A percentile compares a stretch with the other conserved stretches of the same genome.
These are phyloP conservation scores for Botrytis byssoidea DNA, from an alignment of 2,329 filamentous ascomycete genomes.

Conservation along the genomic window DNA sequence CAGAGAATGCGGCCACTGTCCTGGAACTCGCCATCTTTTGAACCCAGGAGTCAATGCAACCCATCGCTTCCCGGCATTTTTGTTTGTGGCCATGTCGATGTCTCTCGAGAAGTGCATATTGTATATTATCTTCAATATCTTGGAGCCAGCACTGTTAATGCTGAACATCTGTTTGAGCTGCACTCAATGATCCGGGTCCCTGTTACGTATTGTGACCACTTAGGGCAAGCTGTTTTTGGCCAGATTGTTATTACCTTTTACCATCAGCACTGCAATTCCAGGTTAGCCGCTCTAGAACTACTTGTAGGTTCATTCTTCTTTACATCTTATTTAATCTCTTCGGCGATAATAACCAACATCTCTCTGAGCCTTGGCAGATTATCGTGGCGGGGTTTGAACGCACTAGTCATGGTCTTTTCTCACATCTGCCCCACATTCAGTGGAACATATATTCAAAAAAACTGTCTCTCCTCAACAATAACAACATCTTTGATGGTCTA, in stretches of 20 bases:
- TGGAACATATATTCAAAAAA: background rate
- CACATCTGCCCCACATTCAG: background rate
- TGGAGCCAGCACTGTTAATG: background rate
- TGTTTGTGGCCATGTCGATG: background rate
- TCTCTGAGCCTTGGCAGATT: background rate
- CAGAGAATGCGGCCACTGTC: background rate
- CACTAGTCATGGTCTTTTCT: background rate
- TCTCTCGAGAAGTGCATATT: background rate
- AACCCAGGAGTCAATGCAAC: background rate
- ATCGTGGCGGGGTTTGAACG: background rate
- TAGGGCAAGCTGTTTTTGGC: background rate
- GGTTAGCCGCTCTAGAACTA: background rate
- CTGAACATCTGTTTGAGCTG: background rate
- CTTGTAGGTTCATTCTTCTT: background rate
- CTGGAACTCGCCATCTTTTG: background rate
- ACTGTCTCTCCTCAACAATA: background rate
- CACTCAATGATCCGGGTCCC: background rate
- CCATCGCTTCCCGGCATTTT: background rate
- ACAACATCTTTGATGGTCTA: constrained; percentile 37
- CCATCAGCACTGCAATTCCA: background rate
- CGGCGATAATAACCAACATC: background rate
- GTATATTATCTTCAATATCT: background rate
- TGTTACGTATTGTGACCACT: background rate
- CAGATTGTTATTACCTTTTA: background rate
- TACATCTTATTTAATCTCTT: background rate